Evolutionary conservation across 1,284 basidiomycete species (phyloP).

Genomic region (Tylopilus sp.): DNA sequence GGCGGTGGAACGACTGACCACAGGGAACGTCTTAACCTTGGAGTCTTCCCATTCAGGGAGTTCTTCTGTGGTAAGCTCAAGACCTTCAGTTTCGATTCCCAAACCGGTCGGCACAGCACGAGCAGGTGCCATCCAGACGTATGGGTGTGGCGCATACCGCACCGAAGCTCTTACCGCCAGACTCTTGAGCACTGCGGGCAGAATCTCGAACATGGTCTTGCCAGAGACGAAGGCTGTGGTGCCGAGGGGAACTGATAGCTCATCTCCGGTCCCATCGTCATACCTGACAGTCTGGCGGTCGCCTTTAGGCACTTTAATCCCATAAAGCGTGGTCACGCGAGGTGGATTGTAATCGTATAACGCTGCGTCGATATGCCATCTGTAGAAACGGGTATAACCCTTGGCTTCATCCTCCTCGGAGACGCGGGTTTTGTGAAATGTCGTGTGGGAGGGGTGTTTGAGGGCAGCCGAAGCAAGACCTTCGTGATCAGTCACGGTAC

Average conservation of each 20-base stretch:
- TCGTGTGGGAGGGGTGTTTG: slow-evolving; percentile 82
- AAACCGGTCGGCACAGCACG: slow-evolving; percentile 64
- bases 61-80: slow-evolving; percentile 55
- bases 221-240: slow-evolving; percentile 85
- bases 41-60: slow-evolving; percentile 65
- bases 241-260: slow-evolving; percentile 78
- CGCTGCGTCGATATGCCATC: slow-evolving; percentile 95
- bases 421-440: slow-evolving; percentile 86
- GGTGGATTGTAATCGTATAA: slow-evolving; percentile 87
- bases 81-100: slow-evolving; percentile 66
- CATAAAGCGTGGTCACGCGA: slow-evolving; percentile 86
- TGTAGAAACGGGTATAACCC: slow-evolving; percentile 82
- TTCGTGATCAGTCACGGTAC: slow-evolving; percentile 71
- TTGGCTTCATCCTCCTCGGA: slow-evolving; percentile 74
- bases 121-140: slow-evolving; percentile 75
- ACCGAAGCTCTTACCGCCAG: slow-evolving; percentile 72
- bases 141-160: slow-evolving; percentile 69
- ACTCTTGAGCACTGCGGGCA: slow-evolving; percentile 75
- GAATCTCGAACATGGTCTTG: slow-evolving; percentile 81
- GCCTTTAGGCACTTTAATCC: slow-evolving; percentile 72
- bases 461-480: slow-evolving; percentile 70
- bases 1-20: slow-evolving; percentile 44
- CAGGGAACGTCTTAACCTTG: slow-evolving; percentile 64
- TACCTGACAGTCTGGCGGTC: slow-evolving; percentile 61
- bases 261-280: slow-evolving; percentile 87